These are phyloP conservation scores for Coniochaeta sp. DNA, from an alignment of 2,329 filamentous ascomycete genomes.

Conservation along the genomic window DNA sequence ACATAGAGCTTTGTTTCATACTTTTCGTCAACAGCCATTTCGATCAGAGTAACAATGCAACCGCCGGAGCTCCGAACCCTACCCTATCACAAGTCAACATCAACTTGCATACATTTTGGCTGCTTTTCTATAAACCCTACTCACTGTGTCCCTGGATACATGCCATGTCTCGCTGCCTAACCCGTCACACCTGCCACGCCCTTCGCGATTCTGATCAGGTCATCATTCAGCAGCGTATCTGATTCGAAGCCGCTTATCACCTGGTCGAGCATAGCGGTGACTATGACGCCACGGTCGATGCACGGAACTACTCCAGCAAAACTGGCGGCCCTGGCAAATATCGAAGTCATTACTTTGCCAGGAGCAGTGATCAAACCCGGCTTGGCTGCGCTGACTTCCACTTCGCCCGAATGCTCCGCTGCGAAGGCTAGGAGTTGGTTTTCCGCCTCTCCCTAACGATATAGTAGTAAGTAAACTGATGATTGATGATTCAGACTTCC, in stretches of 20 bases:
- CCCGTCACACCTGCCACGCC: neutral
- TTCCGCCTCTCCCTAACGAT: conserved; percentile 37
- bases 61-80: too few species aligned
- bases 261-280: conserved; percentile 35
- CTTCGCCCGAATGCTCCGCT: conserved; percentile 23
- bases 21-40: neutral
- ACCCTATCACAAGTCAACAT: too few species aligned
- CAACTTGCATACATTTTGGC: too few species aligned
- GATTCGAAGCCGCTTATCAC: conserved; percentile 36
- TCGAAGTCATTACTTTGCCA: conserved; percentile 12
- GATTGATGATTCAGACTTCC: neutral
- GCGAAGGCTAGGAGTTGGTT: conserved; percentile 32
- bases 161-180: neutral
- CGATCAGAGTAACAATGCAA: too few species aligned
- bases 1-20: neutral
- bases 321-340: conserved; percentile 13
- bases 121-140: too few species aligned
- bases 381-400: conserved; percentile 32
- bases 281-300: conserved; percentile 27
- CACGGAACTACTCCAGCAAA: conserved; percentile 21
- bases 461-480: neutral
- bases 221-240: conserved; percentile 33
- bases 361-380: conserved; percentile 32
- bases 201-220: conserved; percentile 30
- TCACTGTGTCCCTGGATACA: too few species aligned